These are phyloP conservation scores for Borovskyia barvae DNA, from an alignment of 208 protist species.

Conservation along the genomic window DNA sequence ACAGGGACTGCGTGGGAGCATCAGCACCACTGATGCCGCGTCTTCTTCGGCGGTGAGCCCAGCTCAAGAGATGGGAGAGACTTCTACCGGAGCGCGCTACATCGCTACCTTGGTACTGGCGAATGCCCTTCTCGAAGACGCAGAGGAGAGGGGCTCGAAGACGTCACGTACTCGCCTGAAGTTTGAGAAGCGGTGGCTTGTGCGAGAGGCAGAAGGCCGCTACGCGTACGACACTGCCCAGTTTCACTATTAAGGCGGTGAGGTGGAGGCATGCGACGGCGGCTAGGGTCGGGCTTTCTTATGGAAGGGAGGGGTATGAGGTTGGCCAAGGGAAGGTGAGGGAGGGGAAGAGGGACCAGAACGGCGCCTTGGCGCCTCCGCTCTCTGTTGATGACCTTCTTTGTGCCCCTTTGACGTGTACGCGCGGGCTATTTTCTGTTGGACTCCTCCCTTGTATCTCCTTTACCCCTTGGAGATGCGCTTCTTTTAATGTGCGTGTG, in stretches of 20 bases:
- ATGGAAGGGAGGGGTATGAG: too few species aligned
- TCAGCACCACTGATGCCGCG: neutral
- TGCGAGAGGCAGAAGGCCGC: conserved; percentile 3
- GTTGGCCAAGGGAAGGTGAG: neutral
- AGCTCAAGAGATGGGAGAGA: neutral
- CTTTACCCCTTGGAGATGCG: too few species aligned
- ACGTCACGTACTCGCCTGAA: neutral
- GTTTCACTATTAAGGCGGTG: conserved; percentile 28
- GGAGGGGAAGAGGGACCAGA: neutral
- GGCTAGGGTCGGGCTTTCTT: too few species aligned
- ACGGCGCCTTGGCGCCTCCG: neutral
- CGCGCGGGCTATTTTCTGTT: too few species aligned
- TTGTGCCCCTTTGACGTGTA: too few species aligned
- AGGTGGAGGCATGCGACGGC: too few species aligned
- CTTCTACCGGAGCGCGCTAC: conserved; percentile 10
- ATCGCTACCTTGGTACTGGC: conserved; percentile 14
- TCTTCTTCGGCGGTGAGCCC: neutral
- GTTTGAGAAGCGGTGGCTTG: conserved; percentile 23
- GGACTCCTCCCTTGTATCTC: too few species aligned
- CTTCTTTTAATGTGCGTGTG: too few species aligned
- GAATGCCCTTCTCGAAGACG: conserved; percentile 8
- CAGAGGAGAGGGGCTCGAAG: neutral
- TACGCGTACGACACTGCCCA: conserved; percentile 22
- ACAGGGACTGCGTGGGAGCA: neutral
- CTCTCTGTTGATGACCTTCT: too few species aligned